Conservation (phyloP, 2,329 filamentous ascomycete genomes). For the Saccharata proteae region DNA sequence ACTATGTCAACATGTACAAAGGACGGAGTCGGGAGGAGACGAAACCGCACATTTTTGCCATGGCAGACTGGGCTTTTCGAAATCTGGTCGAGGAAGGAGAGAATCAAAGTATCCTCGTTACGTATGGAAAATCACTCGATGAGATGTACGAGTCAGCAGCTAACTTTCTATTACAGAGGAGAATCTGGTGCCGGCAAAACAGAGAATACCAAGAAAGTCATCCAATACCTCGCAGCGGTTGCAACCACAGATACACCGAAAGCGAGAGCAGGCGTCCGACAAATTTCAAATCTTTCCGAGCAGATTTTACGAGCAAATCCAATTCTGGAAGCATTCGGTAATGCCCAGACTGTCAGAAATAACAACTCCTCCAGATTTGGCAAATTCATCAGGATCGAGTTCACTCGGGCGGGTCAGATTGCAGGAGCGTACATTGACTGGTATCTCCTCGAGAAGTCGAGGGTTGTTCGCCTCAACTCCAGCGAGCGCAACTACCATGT, state of each 20-base stretch:
- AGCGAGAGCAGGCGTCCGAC: conserved; percentile 42
- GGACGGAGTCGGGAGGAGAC: conserved; percentile 85
- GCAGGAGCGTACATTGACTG: conserved; percentile 95
- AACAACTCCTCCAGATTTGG: conserved; percentile 98
- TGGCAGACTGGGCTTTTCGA: conserved; percentile 92
- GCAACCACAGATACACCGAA: conserved; percentile 70
- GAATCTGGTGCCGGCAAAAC: conserved; percentile 98
- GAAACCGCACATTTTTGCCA: conserved; percentile 93
- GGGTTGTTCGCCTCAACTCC: conserved; percentile 76
- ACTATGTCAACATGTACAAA: conserved; percentile 98
- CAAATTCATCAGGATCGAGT: conserved; percentile 97
- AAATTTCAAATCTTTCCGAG: conserved; percentile 79
- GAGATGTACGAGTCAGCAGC: neutral
- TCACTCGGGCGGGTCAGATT: conserved; percentile 77
- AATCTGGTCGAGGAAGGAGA: conserved; percentile 90
- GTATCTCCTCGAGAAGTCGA: conserved; percentile 97
- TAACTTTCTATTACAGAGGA: conserved; percentile 36
- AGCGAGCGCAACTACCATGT: conserved; percentile 94
- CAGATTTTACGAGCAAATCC: conserved; percentile 95
- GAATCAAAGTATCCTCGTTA: conserved; percentile 96
- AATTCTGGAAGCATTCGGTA: conserved; percentile 94
- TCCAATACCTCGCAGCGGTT: conserved; percentile 93
- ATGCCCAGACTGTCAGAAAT: conserved; percentile 93
- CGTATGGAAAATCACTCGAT: conserved; percentile 38
- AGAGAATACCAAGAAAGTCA: conserved; percentile 98